Base-by-base conservation (phyloP, 2,329 filamentous ascomycete genomes). In the Emergomyces orientalis region DNA sequence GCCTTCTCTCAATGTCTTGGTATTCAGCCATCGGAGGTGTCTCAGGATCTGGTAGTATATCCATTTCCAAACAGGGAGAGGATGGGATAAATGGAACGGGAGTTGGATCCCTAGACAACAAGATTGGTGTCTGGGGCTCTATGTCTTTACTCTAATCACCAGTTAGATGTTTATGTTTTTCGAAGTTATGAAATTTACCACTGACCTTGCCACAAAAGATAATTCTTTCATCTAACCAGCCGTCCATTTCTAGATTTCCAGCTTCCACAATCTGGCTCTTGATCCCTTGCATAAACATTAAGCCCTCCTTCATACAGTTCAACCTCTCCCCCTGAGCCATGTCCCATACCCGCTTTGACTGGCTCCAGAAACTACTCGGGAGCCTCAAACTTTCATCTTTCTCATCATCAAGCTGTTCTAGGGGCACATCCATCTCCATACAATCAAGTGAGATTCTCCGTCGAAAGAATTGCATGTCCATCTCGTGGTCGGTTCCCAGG, bases 101-200 rank as follows among this genome's bases (percentile, higher is more conserved):
- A 7, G 73, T 68, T 32, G 78, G 79, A 34, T 78, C 77, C 2
- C 76, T 62, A 22, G 80, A 78, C 22, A 82, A 71, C 9, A 83
- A 66, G 3, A 79, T 79, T n/a, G 80, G 80, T 1, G 79, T 78
- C n/a, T 80, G 13, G 19, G 72, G 72, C 39, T 71, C 69, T 5
- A 67, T 47, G 34, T 58, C 65, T 49, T 62, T 59, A 32, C 71
- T 70, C 76, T 78, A 6, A 19, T 11, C 32, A 13, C 41, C 9
- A 13, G 39, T 59, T 45, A 59, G 57, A n/a, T 30, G 22, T n/a
- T n/a, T 41, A 43, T 37, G 13, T 13, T 32, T 6, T 55, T 7
- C 19, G 32, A 30, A 64, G 11, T 34, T 25, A 2, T 39, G 27
- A 19, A 58, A 51, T 22, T 39, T 43, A 25, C 45, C 27, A 60